phyloP scores from a whole-genome alignment of 352 stramenopile species.

The Phytophthora fragariaefolia region DNA sequence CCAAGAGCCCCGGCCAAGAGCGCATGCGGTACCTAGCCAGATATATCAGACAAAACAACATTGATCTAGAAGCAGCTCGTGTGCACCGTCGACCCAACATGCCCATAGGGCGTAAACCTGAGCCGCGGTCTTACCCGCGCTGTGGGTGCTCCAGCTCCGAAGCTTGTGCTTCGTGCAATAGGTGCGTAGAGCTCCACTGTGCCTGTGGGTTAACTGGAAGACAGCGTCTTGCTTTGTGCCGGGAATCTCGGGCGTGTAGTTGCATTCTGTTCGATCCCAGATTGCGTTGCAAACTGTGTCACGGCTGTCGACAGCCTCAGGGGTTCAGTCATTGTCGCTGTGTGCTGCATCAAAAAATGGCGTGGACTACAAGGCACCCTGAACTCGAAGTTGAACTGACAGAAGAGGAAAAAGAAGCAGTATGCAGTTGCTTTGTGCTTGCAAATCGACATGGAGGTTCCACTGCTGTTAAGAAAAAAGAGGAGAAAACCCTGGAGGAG shows the following conservation, averaged over 20 bases:
- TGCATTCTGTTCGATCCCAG: constrained; percentile 42
- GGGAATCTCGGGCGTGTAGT: constrained; percentile 71
- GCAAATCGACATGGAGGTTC: constrained; percentile 28
- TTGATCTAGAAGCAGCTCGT: constrained; percentile 25
- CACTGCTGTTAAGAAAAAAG: constrained; percentile 27
- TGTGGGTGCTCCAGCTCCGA: constrained; percentile 62
- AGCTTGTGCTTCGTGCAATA: constrained; percentile 55
- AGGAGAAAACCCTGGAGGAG: constrained; percentile 31
- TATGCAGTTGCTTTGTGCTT: constrained; percentile 55
- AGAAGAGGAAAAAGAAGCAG: constrained; percentile 16
- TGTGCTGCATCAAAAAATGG: constrained; percentile 49
- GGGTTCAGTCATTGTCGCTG: constrained; percentile 68
- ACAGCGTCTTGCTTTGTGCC: constrained; percentile 42
- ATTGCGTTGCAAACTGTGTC: constrained; percentile 57
- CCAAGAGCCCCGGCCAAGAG: constrained; percentile 4
- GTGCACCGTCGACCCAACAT: background rate
- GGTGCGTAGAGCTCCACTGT: constrained; percentile 72
- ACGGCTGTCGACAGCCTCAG: constrained; percentile 53
- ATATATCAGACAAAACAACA: constrained; percentile 32
- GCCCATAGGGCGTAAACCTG: constrained; percentile 30
- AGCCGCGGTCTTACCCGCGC: constrained; percentile 26
- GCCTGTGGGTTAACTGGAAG: constrained; percentile 43
- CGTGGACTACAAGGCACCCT: constrained; percentile 33
- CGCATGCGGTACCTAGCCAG: constrained; percentile 39
- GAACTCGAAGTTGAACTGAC: constrained; percentile 22